Evolutionary conservation across 225 moss, liverwort and hornwort species (phyloP).

Genomic region (Marchantia paleacea): DNA sequence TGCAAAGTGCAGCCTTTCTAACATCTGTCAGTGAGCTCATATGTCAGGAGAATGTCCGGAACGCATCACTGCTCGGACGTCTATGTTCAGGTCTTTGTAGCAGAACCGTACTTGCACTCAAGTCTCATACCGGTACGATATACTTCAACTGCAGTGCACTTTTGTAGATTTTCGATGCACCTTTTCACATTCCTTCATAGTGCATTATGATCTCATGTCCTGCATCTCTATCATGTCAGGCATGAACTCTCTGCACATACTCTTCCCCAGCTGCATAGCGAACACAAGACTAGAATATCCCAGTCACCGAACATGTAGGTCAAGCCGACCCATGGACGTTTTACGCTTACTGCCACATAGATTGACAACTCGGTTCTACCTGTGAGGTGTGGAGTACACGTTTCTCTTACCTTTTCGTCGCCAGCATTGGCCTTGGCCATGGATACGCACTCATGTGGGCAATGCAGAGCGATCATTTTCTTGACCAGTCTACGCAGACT

Average conservation of each 20-base stretch:
- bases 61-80: neutral
- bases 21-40: neutral
- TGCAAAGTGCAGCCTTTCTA: neutral
- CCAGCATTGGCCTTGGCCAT: neutral
- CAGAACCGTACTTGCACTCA: neutral
- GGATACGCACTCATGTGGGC: too few species aligned
- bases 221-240: too few species aligned
- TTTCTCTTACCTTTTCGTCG: neutral
- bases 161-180: neutral
- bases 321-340: too few species aligned
- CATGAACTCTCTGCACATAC: too few species aligned
- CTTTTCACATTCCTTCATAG: neutral
- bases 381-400: conserved; percentile 1
- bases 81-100: neutral
- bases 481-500: too few species aligned
- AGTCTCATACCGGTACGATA: neutral
- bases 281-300: too few species aligned
- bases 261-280: too few species aligned
- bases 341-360: too few species aligned
- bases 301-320: too few species aligned
- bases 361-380: neutral
- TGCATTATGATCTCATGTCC: too few species aligned
- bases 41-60: conserved; percentile 5
- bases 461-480: too few species aligned
- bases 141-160: neutral